phyloP scores from a whole-genome alignment of 176 grass and related monocot species.

The Rhynchospora breviuscula region DNA sequence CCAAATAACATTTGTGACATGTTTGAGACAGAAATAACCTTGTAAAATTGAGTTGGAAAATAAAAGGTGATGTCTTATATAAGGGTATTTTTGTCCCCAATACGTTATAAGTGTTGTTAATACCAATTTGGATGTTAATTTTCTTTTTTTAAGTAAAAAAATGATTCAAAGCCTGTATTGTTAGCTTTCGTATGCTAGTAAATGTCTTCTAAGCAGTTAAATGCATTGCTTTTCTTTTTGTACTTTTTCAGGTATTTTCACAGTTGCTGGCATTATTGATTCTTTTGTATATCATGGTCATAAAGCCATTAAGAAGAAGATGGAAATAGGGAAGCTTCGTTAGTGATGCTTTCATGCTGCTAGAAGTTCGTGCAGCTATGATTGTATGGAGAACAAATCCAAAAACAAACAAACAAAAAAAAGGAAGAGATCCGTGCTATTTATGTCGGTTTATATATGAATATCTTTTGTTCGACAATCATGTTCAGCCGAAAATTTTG shows the following conservation, averaged over 20 bases:
- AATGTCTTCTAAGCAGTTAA: background rate
- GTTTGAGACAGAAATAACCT: no score
- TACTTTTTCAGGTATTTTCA: slow-evolving; percentile 61
- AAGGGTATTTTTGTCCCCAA: no score
- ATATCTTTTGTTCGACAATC: background rate
- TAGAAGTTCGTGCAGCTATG: background rate
- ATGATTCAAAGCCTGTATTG: background rate
- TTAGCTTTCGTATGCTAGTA: background rate
- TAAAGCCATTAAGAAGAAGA: slow-evolving; percentile 92
- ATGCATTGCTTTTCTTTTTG: background rate
- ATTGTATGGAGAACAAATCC: background rate
- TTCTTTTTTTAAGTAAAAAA: background rate
- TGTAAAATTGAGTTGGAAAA: no score
- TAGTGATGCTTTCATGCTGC: slow-evolving; percentile 13
- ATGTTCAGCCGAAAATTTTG: background rate
- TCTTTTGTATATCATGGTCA: slow-evolving; percentile 93
- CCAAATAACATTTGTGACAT: no score
- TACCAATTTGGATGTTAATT: background rate
- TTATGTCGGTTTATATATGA: background rate
- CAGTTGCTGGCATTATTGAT: slow-evolving; percentile 86
- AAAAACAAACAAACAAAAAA: background rate
- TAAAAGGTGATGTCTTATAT: no score
- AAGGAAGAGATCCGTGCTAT: background rate
- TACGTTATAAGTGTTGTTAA: no score
- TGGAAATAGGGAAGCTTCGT: slow-evolving; percentile 76